Conservation (phyloP, 202 grass and related monocot species). For the Carex arenaria region DNA sequence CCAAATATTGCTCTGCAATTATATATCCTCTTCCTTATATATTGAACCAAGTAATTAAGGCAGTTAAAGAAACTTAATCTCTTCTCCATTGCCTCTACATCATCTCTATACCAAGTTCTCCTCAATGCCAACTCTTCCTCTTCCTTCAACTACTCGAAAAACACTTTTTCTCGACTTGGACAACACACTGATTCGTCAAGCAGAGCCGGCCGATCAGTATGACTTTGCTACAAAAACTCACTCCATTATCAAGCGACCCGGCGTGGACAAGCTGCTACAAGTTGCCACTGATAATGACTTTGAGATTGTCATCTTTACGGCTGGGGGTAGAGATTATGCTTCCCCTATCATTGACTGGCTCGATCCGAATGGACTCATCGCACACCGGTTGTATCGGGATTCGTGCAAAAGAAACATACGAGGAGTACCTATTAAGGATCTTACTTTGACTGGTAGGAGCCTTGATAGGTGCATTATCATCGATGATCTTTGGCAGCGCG, state of each 20-base stretch:
- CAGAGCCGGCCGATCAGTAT: background rate
- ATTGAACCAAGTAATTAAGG: conserved; percentile 2
- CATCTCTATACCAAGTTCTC: no score
- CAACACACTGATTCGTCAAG: background rate
- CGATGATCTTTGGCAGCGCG: background rate
- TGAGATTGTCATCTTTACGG: conserved; percentile 5
- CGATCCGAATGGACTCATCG: background rate
- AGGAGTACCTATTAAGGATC: background rate
- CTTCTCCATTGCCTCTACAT: no score
- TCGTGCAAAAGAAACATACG: background rate
- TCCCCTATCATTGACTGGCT: background rate
- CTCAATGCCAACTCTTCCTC: background rate
- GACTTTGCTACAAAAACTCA: background rate
- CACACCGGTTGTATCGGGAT: conserved; percentile 12
- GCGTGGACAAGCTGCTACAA: conserved; percentile 1
- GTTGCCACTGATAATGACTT: background rate
- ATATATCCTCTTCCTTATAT: conserved; percentile 42
- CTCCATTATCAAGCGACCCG: background rate
- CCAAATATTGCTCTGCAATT: no score
- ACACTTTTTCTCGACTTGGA: conserved; percentile 19
- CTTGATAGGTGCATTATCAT: conserved; percentile 6
- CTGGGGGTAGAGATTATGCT: background rate
- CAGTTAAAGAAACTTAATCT: no score
- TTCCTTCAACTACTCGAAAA: background rate
- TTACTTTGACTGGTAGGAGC: background rate